Base-by-base conservation (phyloP, 306 rosid species). In the Urtica urens region DNA sequence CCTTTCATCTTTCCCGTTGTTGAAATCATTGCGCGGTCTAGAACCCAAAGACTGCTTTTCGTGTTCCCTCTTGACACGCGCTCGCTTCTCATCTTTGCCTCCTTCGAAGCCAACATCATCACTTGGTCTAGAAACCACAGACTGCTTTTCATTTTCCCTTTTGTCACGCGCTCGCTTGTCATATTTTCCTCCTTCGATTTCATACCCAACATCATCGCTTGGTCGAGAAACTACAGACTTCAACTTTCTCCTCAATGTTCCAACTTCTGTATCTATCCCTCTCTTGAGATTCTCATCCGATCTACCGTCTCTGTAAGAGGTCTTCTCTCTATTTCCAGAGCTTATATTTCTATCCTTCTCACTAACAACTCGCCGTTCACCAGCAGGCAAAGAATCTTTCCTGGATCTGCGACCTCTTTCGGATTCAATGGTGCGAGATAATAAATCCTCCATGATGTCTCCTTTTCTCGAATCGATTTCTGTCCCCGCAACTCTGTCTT, bases 241-340 rank as follows among this genome's bases (percentile, higher is more conserved):
- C 62, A 72, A 18, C 47, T 67, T 64, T 44, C 55, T 49, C 47
- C 68, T 73, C 9, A 38, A 56, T 49, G 16, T 55, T 61, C 34
- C 19, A 35, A 25, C 64, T 60, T 53, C 65, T 61, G 58, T 74
- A 34, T 55, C 75, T 51, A 58, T 73, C 55, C 72, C 69, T 58
- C 54, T 73, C 60, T 55, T 49, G 59, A 49, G 45, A 63, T 40
- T 38, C 6, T 57, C 71, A 56, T 64, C 76, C 57, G 2, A 8
- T 12, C 37, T 58, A 65, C 21, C 9, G 58, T 68, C 79, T 38
- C 45, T 53, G 46, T 46, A 66, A 62, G 30, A 39, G 30, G 66
- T 60, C 38, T 38, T 65, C 56, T 75, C 66, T 46, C 69, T 75
- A 73, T 71, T 73, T 65, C 76, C 61, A 41, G 87, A 82, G 60